Evolutionary conservation across 108 stramenopile species (phyloP).

Genomic region (Nitzschia sp.): DNA sequence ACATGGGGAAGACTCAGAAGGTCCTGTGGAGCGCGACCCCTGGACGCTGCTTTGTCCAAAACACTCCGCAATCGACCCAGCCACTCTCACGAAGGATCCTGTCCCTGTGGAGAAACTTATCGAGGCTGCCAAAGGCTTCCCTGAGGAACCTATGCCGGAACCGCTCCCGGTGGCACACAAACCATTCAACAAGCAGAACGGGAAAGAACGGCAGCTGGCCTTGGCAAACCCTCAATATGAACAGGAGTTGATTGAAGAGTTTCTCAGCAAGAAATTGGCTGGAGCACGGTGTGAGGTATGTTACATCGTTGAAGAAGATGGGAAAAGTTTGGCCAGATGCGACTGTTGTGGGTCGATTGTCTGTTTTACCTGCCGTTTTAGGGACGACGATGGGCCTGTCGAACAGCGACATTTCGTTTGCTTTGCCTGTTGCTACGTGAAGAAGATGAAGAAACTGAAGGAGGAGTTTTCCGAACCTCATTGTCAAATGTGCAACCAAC

Average conservation of each 20-base stretch:
- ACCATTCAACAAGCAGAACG: conserved; percentile 62
- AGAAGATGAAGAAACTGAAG: conserved; percentile 25
- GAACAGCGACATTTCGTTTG: conserved; percentile 40
- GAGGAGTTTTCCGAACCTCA: conserved; percentile 45
- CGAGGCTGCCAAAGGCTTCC: conserved; percentile 63
- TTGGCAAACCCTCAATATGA: conserved; percentile 57
- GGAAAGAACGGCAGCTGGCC: conserved; percentile 51
- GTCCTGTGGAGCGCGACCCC: conserved; percentile 48
- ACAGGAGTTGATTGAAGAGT: conserved; percentile 46
- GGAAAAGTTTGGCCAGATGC: conserved; percentile 48
- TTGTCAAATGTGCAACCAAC: conserved; percentile 69
- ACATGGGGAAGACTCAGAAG: conserved; percentile 81
- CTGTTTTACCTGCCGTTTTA: conserved; percentile 56
- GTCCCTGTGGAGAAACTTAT: conserved; percentile 54
- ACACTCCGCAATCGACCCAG: conserved; percentile 60
- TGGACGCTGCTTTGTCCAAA: conserved; percentile 79
- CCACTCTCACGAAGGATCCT: conserved; percentile 36
- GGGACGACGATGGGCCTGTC: conserved; percentile 18
- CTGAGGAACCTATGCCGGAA: conserved; percentile 58
- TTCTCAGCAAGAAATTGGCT: conserved; percentile 43
- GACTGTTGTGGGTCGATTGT: conserved; percentile 47
- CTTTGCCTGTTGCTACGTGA: conserved; percentile 44
- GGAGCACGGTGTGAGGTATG: conserved; percentile 74
- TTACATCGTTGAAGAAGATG: conserved; percentile 39
- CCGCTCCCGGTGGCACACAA: conserved; percentile 48